Conservation (phyloP, 2,329 filamentous ascomycete species). For the Biscogniauxia sp. region DNA sequence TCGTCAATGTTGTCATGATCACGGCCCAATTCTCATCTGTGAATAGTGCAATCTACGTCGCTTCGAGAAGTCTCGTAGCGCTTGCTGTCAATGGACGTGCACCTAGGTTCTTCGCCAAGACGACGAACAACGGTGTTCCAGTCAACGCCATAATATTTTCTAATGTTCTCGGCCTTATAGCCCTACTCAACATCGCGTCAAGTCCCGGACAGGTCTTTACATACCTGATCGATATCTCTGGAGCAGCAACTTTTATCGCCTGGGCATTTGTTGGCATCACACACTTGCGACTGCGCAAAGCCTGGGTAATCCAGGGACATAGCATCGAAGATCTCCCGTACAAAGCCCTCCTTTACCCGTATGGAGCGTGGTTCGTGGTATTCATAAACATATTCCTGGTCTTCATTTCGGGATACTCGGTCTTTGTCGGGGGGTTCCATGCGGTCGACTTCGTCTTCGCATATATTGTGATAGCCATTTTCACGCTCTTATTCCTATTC, state of each 20-base stretch:
- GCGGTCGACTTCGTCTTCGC: conserved; percentile 29
- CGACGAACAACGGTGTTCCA: conserved; percentile 28
- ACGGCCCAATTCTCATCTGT: conserved; percentile 35
- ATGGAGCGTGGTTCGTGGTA: conserved; percentile 27
- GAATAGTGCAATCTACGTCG: conserved; percentile 33
- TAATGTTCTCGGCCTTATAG: conserved; percentile 29
- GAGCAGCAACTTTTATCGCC: conserved; percentile 29
- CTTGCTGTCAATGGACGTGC: conserved; percentile 27
- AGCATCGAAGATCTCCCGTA: conserved; percentile 25
- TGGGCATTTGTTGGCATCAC: conserved; percentile 33
- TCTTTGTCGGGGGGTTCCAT: conserved; percentile 26
- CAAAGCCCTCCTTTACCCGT: conserved; percentile 23
- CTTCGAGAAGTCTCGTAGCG: conserved; percentile 28
- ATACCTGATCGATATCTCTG: conserved; percentile 29
- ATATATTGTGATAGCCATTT: conserved; percentile 28
- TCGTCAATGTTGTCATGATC: conserved; percentile 36
- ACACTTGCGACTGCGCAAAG: conserved; percentile 27
- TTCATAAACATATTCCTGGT: conserved; percentile 28
- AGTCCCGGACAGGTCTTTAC: conserved; percentile 30
- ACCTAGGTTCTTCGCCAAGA: conserved; percentile 27
- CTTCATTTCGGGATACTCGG: conserved; percentile 29
- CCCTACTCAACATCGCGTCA: conserved; percentile 32
- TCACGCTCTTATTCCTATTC: conserved; percentile 23
- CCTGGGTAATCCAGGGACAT: conserved; percentile 27
- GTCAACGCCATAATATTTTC: conserved; percentile 30